Conservation (phyloP, 2,329 filamentous ascomycete species). For the Phialophora verrucosa region DNA sequence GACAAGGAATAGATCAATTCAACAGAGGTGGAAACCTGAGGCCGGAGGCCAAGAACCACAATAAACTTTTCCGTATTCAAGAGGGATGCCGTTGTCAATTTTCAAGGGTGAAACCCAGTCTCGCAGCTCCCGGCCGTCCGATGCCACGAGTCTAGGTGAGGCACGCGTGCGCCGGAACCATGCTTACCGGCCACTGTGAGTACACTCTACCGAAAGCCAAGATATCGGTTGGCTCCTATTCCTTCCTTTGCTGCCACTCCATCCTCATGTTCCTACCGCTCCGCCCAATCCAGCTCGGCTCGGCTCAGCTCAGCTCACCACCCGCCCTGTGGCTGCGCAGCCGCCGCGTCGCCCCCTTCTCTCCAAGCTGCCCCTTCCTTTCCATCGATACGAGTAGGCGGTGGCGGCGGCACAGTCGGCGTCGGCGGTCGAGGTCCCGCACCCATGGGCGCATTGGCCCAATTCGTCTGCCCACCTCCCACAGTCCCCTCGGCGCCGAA, state of each 20-base stretch:
- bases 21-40: not conserved
- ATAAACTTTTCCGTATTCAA: not conserved
- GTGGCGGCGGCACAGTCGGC: not conserved
- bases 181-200: not conserved
- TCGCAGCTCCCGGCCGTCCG: not conserved
- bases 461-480: constrained; percentile 20
- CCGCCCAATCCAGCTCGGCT: not conserved
- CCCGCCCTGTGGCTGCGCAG: not conserved
- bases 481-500: constrained; percentile 4
- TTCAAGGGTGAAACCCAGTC: not conserved
- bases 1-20: constrained; percentile 19
- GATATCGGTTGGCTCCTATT: not conserved
- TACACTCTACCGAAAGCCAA: not conserved
- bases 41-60: not conserved
- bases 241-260: not conserved
- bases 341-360: not conserved
- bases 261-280: not conserved
- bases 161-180: not conserved
- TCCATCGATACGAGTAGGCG: not conserved
- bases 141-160: not conserved
- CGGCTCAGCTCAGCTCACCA: constrained; percentile 8
- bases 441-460: not conserved
- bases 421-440: not conserved
- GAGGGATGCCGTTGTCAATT: not conserved
- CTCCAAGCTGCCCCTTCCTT: not conserved